Evolutionary conservation across 2,329 filamentous ascomycete species (phyloP).

Genomic region (Stenocarpella maydis): DNA sequence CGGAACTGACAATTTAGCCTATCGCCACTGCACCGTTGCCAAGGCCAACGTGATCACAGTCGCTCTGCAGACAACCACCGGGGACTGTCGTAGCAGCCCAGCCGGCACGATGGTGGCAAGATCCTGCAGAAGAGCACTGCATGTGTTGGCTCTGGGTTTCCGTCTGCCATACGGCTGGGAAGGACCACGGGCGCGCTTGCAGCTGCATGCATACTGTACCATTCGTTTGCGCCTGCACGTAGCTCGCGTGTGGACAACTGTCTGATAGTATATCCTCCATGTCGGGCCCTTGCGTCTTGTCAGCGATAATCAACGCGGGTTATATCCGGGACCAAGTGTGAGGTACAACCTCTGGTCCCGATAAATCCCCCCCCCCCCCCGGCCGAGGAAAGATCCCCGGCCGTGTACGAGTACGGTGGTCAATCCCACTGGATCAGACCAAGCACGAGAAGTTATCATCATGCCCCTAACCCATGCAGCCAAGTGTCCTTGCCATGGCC

Average conservation of each 20-base stretch:
- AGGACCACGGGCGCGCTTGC: conserved; percentile 19
- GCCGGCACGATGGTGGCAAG: not conserved
- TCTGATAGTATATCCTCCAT: not conserved
- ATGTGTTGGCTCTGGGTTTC: not conserved
- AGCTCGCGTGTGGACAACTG: not conserved
- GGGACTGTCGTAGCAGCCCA: not conserved
- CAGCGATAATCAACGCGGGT: not conserved
- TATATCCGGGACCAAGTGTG: not conserved
- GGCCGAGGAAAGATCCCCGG: not conserved
- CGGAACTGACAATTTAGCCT: too few species aligned
- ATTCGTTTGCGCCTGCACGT: too few species aligned
- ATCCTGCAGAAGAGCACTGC: conserved; percentile 13
- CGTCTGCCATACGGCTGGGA: conserved; percentile 1
- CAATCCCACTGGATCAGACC: not conserved
- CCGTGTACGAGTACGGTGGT: not conserved
- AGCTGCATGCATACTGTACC: conserved; percentile 7
- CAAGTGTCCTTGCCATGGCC: not conserved
- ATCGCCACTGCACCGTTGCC: not conserved
- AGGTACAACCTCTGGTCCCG: not conserved
- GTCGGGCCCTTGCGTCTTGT: too few species aligned
- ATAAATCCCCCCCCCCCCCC: not conserved
- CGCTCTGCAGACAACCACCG: not conserved
- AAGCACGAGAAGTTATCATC: not conserved
- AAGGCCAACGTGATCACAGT: not conserved
- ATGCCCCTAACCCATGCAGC: not conserved